These are phyloP conservation scores for Cornus florida DNA, from an alignment of 148 eudicot genomes.

Conservation along the genomic window DNA sequence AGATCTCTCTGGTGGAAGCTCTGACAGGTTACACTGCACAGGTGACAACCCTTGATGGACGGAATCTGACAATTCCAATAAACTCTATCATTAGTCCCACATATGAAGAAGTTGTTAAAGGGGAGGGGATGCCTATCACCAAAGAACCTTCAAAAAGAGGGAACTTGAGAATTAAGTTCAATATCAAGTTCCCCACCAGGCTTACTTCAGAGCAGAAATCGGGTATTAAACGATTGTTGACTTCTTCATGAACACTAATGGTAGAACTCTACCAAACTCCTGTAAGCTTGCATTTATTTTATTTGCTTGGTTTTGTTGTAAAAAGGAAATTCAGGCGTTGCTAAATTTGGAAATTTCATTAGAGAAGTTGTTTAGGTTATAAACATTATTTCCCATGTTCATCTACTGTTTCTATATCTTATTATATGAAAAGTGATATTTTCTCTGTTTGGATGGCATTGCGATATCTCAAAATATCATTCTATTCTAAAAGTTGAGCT, in stretches of 20 bases:
- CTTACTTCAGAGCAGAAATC: slow-evolving; percentile 73
- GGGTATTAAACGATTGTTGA: slow-evolving; percentile 58
- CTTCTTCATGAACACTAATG: slow-evolving; percentile 32
- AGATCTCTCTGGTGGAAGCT: slow-evolving; percentile 68
- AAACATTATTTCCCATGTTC: background rate
- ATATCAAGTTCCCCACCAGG: slow-evolving; percentile 68
- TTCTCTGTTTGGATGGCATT: background rate
- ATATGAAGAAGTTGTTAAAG: slow-evolving; percentile 71
- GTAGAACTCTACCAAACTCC: slow-evolving; percentile 23
- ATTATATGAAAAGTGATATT: too few species aligned
- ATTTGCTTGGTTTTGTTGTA: slow-evolving; percentile 20
- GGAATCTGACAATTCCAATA: slow-evolving; percentile 50
- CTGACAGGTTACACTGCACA: slow-evolving; percentile 71
- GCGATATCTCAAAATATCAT: background rate
- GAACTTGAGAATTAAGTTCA: slow-evolving; percentile 64
- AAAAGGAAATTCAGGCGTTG: slow-evolving; percentile 16
- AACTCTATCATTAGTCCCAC: slow-evolving; percentile 53
- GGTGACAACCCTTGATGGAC: slow-evolving; percentile 64
- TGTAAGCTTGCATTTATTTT: slow-evolving; percentile 21
- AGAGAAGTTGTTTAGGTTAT: background rate
- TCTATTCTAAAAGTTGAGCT: too few species aligned
- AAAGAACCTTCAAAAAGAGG: slow-evolving; percentile 69
- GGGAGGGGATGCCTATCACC: slow-evolving; percentile 77
- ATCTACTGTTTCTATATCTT: background rate
- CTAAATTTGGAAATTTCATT: slow-evolving; percentile 4